These are phyloP conservation scores for Coemansia sp. DNA, from an alignment of 192 early-diverging fungal genomes.

Conservation along the genomic window DNA sequence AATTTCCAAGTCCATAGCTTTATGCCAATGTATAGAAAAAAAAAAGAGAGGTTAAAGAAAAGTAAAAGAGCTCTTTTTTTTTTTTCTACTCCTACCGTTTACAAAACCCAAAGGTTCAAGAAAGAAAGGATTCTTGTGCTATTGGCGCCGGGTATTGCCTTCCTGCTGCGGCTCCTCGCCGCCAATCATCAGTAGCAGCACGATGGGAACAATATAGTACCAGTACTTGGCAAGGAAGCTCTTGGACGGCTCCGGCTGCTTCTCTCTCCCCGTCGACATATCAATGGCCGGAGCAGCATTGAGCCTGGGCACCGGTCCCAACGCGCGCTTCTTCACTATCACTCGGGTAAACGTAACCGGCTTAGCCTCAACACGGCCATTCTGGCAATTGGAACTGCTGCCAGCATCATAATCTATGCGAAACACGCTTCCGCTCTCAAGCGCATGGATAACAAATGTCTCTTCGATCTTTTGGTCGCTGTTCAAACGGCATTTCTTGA, in stretches of 20 bases:
- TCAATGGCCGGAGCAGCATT: conserved; percentile 27
- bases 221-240: conserved; percentile 61
- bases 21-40: neutral
- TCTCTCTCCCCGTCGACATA: conserved; percentile 36
- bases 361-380: neutral
- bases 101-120: too few species aligned
- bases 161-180: conserved; percentile 50
- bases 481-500: conserved; percentile 25
- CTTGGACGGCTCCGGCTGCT: conserved; percentile 50
- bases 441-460: conserved; percentile 37
- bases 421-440: conserved; percentile 19
- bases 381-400: conserved; percentile 22
- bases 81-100: too few species aligned
- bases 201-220: conserved; percentile 56
- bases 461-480: conserved; percentile 24
- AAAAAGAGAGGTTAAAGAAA: conserved; percentile 2
- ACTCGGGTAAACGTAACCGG: conserved; percentile 15
- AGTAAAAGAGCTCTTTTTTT: too few species aligned
- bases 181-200: conserved; percentile 44
- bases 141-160: conserved; percentile 28
- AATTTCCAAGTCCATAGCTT: conserved; percentile 26
- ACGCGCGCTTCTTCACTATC: conserved; percentile 20
- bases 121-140: too few species aligned
- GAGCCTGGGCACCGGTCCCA: conserved; percentile 34
- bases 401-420: conserved; percentile 43